A percentile compares a stretch with the other conserved stretches of the same genome.
These are phyloP conservation scores for Euphorbia neoarborescens DNA, from an alignment of 441 rosid genomes.

Conservation along the genomic window DNA sequence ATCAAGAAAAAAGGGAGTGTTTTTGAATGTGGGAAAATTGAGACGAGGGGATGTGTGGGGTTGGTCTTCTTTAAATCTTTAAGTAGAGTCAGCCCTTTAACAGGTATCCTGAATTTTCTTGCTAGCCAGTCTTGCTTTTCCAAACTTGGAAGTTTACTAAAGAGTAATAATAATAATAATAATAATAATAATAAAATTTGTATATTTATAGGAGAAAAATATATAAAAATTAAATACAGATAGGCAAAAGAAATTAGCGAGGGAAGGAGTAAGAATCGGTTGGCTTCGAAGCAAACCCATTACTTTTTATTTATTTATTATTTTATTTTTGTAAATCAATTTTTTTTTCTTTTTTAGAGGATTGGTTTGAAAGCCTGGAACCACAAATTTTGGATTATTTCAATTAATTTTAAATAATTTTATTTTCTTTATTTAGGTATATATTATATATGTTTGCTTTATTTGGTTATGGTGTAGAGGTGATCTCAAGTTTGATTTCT, in stretches of 20 bases:
- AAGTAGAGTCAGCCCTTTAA: slow-evolving; percentile 17
- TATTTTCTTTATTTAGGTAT: neutral
- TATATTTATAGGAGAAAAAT: slow-evolving; percentile 5
- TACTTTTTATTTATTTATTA: slow-evolving; percentile 32
- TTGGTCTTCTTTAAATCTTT: neutral
- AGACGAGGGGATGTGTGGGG: neutral
- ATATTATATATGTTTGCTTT: neutral
- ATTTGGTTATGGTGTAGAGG: neutral
- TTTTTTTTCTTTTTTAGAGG: slow-evolving; percentile 30
- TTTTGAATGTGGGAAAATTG: too few species aligned
- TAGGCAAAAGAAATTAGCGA: slow-evolving; percentile 14
- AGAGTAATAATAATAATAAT: slow-evolving; percentile 17
- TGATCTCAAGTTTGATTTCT: neutral
- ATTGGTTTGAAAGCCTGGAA: slow-evolving; percentile 87
- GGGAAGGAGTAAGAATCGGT: slow-evolving; percentile 54
- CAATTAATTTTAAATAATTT: slow-evolving; percentile 8
- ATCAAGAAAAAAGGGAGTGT: neutral
- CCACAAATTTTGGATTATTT: slow-evolving; percentile 34
- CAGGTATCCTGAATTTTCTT: slow-evolving; percentile 24
- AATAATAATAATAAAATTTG: neutral
- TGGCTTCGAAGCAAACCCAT: slow-evolving; percentile 77
- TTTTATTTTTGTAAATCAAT: slow-evolving; percentile 46
- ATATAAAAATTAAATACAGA: slow-evolving; percentile 13
- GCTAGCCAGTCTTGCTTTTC: slow-evolving; percentile 32
- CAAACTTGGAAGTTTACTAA: slow-evolving; percentile 28